Evolutionary conservation across 768 basidiomycete genomes (phyloP).

Genomic region (Tylopilus felleus): DNA sequence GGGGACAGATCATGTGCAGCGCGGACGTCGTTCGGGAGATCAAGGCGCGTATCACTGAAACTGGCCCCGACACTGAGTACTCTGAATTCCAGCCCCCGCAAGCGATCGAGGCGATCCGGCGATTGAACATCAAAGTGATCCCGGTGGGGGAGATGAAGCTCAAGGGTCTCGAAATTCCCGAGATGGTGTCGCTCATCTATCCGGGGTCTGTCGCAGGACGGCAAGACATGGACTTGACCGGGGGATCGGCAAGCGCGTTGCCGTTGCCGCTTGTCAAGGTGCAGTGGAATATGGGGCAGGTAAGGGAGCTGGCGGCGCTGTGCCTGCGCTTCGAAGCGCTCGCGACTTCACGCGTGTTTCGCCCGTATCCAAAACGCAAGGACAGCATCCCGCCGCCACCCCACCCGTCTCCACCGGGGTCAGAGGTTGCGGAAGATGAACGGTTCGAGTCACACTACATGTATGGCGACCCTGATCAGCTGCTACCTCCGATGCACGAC

Average conservation of each 20-base stretch:
- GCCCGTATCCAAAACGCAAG: slow-evolving; percentile 35
- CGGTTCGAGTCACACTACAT: slow-evolving; percentile 37
- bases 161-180: slow-evolving; percentile 92
- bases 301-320: slow-evolving; percentile 67
- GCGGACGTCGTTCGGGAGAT: slow-evolving; percentile 85
- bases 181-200: slow-evolving; percentile 82
- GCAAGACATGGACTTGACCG: slow-evolving; percentile 48
- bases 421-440: slow-evolving; percentile 22
- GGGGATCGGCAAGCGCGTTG: slow-evolving; percentile 12
- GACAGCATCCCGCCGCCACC: slow-evolving; percentile 24
- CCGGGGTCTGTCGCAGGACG: slow-evolving; percentile 72
- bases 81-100: slow-evolving; percentile 53
- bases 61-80: slow-evolving; percentile 56
- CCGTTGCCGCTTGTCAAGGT: slow-evolving; percentile 35
- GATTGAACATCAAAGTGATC: slow-evolving; percentile 65
- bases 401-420: slow-evolving; percentile 4
- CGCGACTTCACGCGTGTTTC: slow-evolving; percentile 59
- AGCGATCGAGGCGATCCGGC: slow-evolving; percentile 72
- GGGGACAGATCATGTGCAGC: slow-evolving; percentile 93
- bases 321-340: slow-evolving; percentile 81
- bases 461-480: slow-evolving; percentile 56
- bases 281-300: slow-evolving; percentile 71
- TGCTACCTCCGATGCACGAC: slow-evolving; percentile 68
- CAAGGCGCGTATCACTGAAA: slow-evolving; percentile 52
- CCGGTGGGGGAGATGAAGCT: slow-evolving; percentile 88